Percentiles rank a stretch among this genome's conserved stretches.
Evolutionary conservation across 78 protist species (phyloP).

Genomic region (Trichosphaerium sp.): DNA sequence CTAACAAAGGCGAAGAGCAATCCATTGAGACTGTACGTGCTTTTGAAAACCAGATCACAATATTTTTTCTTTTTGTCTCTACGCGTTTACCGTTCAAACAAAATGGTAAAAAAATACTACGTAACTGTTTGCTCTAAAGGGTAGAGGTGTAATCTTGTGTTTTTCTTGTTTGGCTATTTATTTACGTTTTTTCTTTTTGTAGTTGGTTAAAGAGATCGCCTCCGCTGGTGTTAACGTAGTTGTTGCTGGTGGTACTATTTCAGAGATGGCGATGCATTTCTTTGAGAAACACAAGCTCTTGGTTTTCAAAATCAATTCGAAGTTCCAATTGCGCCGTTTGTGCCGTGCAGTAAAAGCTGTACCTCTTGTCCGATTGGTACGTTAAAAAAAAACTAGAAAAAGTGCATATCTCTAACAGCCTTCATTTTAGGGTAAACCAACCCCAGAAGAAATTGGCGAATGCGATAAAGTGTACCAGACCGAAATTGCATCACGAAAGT

Average conservation of each 20-base stretch:
- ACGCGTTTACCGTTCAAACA: not conserved
- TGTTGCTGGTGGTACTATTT: conserved; percentile 69
- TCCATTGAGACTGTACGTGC: conserved; percentile 31
- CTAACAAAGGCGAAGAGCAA: conserved; percentile 77
- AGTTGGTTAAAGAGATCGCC: conserved; percentile 66
- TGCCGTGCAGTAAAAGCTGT: conserved; percentile 82
- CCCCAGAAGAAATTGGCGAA: conserved; percentile 80
- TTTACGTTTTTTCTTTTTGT: not conserved
- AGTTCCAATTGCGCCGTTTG: conserved; percentile 94
- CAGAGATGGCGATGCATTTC: conserved; percentile 96
- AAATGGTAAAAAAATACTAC: too few relatives aligned
- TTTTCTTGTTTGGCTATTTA: not conserved
- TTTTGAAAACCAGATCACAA: too few relatives aligned
- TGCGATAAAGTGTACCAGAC: conserved; percentile 46
- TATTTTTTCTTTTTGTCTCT: not conserved
- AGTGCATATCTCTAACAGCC: not conserved
- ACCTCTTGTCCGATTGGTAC: conserved; percentile 67
- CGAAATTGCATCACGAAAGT: conserved; percentile 61
- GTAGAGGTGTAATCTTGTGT: not conserved
- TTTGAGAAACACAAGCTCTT: conserved; percentile 72
- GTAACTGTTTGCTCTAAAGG: not conserved
- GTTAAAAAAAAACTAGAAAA: conserved; percentile 3
- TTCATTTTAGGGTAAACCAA: conserved; percentile 68
- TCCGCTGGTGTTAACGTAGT: conserved; percentile 88
- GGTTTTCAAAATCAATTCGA: conserved; percentile 75